A percentile compares a stretch with the other conserved stretches of the same genome.
Evolutionary conservation across 208 protist genomes (phyloP).

Genomic region (Kentomonas sorsogonicus): DNA sequence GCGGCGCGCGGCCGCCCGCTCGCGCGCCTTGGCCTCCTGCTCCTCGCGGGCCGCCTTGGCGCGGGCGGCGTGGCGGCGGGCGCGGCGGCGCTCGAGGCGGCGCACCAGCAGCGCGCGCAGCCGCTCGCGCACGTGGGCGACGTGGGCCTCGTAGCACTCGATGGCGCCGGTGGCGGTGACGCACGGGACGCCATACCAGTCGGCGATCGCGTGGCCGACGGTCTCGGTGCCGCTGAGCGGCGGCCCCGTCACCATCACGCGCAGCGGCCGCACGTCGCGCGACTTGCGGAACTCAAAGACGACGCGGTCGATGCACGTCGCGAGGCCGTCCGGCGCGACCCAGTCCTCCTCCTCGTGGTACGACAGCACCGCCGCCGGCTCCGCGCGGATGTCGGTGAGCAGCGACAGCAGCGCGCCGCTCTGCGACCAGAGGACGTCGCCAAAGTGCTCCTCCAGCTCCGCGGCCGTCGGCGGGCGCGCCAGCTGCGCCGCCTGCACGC

Average conservation of each 20-base stretch:
- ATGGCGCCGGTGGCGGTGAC: constrained; percentile 43
- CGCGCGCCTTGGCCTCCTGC: constrained; percentile 17
- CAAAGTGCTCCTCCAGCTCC: constrained; percentile 15
- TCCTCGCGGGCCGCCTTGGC: constrained; percentile 16
- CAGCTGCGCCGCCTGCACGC: constrained; percentile 6
- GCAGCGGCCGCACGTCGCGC: constrained; percentile 51
- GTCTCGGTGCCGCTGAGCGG: constrained; percentile 63
- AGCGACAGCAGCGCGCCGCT: constrained; percentile 16
- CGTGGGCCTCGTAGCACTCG: constrained; percentile 41
- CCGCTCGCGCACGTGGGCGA: constrained; percentile 34
- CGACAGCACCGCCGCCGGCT: constrained; percentile 46
- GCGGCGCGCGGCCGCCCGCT: constrained; percentile 22
- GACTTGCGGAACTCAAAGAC: constrained; percentile 65
- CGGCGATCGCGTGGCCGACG: constrained; percentile 37
- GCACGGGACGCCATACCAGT: constrained; percentile 55
- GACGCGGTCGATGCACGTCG: constrained; percentile 54
- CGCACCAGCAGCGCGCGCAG: constrained; percentile 40
- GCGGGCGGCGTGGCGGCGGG: constrained; percentile 33
- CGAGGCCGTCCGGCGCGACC: constrained; percentile 72
- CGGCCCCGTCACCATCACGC: constrained; percentile 77
- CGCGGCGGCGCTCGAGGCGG: constrained; percentile 51
- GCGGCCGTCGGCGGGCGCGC: constrained; percentile 16
- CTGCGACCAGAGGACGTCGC: background rate
- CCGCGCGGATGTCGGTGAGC: constrained; percentile 68
- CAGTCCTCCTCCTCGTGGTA: constrained; percentile 73